A percentile compares a stretch with the other conserved stretches of the same genome.
phyloP scores from a whole-genome alignment of 768 basidiomycete species.

The Kwoniella sp. region DNA sequence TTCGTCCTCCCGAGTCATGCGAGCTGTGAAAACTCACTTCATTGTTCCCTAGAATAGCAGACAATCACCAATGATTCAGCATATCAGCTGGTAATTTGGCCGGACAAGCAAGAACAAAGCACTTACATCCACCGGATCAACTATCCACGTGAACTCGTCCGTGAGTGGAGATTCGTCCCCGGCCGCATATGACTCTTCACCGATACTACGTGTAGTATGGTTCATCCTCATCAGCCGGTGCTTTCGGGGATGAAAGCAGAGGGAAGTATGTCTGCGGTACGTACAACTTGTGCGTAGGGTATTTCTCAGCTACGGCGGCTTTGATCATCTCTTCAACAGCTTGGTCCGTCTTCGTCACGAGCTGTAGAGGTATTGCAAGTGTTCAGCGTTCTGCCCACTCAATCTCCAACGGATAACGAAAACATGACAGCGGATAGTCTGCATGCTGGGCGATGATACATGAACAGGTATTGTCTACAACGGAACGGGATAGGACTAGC shows the following conservation, averaged over 20 bases:
- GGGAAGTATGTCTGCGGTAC: conserved; percentile 47
- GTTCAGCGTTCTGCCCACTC: background rate
- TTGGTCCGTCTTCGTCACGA: conserved; percentile 94
- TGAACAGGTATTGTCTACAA: too few species aligned
- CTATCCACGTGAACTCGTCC: conserved; percentile 89
- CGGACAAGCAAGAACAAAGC: too few species aligned
- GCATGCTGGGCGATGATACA: too few species aligned
- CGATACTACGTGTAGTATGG: conserved; percentile 74
- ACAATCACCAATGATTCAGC: background rate
- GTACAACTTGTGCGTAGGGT: conserved; percentile 80
- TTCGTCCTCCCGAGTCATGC: too few species aligned
- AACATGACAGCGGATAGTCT: background rate
- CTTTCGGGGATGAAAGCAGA: background rate
- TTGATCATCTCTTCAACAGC: conserved; percentile 84
- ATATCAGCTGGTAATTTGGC: too few species aligned
- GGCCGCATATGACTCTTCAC: conserved; percentile 85
- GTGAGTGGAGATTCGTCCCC: conserved; percentile 68
- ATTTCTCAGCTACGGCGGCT: conserved; percentile 65
- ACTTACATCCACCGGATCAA: conserved; percentile 77
- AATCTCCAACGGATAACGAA: too few species aligned
- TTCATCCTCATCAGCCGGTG: conserved; percentile 10
- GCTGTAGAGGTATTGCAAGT: conserved; percentile 37
- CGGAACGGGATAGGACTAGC: too few species aligned
- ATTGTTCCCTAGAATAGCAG: conserved; percentile 47
- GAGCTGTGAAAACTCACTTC: conserved; percentile 32